These are phyloP conservation scores for Trichosporon asahii DNA, from an alignment of 1,284 basidiomycete species.

Conservation along the genomic window DNA sequence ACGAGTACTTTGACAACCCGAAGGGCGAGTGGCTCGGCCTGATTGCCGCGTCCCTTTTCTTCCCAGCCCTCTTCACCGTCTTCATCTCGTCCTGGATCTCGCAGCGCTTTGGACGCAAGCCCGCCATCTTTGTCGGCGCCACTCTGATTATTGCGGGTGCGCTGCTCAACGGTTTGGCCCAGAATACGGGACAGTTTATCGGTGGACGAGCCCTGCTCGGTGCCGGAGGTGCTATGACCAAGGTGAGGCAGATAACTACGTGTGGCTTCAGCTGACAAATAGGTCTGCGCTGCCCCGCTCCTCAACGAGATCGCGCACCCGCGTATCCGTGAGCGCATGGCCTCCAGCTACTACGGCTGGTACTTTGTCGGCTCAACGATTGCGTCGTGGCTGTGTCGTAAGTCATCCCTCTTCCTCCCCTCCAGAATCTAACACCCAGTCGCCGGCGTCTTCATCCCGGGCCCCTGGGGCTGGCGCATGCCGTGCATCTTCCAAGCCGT, in stretches of 20 bases:
- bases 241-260: slow-evolving; percentile 3
- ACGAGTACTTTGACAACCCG: slow-evolving; percentile 32
- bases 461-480: slow-evolving; percentile 26
- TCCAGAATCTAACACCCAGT: background rate
- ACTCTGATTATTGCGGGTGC: slow-evolving; percentile 31
- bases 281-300: slow-evolving; percentile 24
- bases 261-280: background rate
- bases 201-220: slow-evolving; percentile 32
- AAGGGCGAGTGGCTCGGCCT: slow-evolving; percentile 31
- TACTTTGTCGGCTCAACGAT: slow-evolving; percentile 21
- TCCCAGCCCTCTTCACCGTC: slow-evolving; percentile 30
- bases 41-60: slow-evolving; percentile 29
- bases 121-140: slow-evolving; percentile 30
- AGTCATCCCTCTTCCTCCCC: background rate
- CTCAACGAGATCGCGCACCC: slow-evolving; percentile 33
- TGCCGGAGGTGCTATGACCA: slow-evolving; percentile 32
- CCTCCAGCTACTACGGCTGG: slow-evolving; percentile 18
- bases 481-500: slow-evolving; percentile 22
- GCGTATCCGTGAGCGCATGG: slow-evolving; percentile 28
- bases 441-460: slow-evolving; percentile 19
- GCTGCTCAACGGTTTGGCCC: slow-evolving; percentile 32
- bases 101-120: slow-evolving; percentile 27
- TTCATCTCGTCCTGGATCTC: slow-evolving; percentile 29
- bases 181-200: slow-evolving; percentile 22
- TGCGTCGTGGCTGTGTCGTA: slow-evolving; percentile 16